Conservation (phyloP, 164 flowering plant species). For the Taxillus chinensis region DNA sequence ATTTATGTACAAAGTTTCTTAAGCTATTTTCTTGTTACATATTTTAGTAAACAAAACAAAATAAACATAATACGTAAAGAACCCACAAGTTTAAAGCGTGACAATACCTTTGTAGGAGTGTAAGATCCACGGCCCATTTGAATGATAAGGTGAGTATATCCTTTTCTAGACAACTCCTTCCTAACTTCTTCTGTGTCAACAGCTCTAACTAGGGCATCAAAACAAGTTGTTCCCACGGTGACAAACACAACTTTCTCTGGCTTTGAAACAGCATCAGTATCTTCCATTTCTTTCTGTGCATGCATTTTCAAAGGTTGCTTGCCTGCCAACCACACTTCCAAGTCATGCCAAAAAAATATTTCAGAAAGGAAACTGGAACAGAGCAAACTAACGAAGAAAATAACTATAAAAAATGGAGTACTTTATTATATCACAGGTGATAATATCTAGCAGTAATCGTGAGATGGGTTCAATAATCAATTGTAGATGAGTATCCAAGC, state of each 20-base stretch:
- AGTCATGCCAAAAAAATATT: too few species aligned
- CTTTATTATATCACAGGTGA: too few species aligned
- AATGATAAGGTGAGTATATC: conserved; percentile 67
- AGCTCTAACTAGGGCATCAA: conserved; percentile 71
- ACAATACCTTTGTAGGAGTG: conserved; percentile 51
- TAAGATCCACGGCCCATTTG: conserved; percentile 85
- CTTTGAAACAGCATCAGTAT: conserved; percentile 7
- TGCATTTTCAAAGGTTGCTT: too few species aligned
- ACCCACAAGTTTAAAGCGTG: not conserved
- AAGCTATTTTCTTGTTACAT: not conserved
- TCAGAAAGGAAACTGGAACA: too few species aligned
- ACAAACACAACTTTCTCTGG: conserved; percentile 46
- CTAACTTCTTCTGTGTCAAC: conserved; percentile 44
- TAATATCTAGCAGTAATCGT: too few species aligned
- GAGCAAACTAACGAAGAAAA: too few species aligned
- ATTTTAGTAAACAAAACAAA: not conserved
- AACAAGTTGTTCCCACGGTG: conserved; percentile 84
- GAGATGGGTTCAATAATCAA: too few species aligned
- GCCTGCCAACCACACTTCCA: too few species aligned
- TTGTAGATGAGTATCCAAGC: too few species aligned
- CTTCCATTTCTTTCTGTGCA: conserved; percentile 10
- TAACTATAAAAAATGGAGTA: too few species aligned
- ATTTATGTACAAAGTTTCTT: too few species aligned
- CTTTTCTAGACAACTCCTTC: conserved; percentile 42
- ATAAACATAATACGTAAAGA: not conserved